These are phyloP conservation scores for Nelumbo lutea DNA, from an alignment of 164 flowering plant species.

Conservation along the genomic window DNA sequence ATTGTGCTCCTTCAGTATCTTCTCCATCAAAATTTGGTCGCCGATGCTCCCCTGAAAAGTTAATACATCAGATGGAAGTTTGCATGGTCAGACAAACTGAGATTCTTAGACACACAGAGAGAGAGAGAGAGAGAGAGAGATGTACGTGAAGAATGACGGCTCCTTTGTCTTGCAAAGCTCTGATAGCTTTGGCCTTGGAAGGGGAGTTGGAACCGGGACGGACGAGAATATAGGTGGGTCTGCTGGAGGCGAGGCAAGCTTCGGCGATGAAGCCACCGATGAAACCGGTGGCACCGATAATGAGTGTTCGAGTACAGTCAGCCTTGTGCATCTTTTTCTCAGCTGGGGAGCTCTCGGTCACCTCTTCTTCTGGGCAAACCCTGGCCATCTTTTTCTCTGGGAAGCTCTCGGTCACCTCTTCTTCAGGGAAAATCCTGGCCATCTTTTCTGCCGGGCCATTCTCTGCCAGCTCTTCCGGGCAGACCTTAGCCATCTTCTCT, in stretches of 20 bases:
- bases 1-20: slow-evolving; percentile 36
- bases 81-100: no score
- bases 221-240: slow-evolving; percentile 42
- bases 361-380: no score
- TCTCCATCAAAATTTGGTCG: slow-evolving; percentile 41
- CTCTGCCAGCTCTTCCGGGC: no score
- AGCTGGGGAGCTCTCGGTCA: no score
- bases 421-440: background rate
- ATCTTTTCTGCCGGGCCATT: no score
- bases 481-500: no score
- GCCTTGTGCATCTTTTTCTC: background rate
- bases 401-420: no score
- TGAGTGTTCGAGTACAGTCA: slow-evolving; percentile 19
- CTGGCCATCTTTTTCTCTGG: background rate
- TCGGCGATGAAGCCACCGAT: slow-evolving; percentile 52
- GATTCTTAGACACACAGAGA: background rate
- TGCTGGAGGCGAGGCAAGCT: slow-evolving; percentile 45
- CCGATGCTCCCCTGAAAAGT: slow-evolving; percentile 37
- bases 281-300: slow-evolving; percentile 55
- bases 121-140: background rate
- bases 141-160: slow-evolving; percentile 39
- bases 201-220: slow-evolving; percentile 17
- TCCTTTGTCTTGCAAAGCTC: slow-evolving; percentile 40
- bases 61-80: background rate
- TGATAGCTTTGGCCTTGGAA: slow-evolving; percentile 31